These are phyloP conservation scores for Mariannaea elegans DNA, from an alignment of 2,329 filamentous ascomycete genomes.

Conservation along the genomic window DNA sequence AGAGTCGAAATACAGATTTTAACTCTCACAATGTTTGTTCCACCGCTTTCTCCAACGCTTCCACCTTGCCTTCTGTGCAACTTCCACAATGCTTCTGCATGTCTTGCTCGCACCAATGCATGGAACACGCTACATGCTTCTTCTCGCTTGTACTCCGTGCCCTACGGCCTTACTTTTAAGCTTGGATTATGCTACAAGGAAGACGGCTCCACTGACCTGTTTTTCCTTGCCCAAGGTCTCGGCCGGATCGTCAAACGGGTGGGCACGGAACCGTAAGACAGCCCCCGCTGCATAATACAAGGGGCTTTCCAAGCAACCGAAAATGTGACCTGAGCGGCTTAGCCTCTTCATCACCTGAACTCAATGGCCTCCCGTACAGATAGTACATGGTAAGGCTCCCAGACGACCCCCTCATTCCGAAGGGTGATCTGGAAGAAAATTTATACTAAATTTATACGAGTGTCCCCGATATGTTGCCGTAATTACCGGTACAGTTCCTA, in stretches of 20 bases:
- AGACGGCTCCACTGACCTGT: constrained; percentile 3
- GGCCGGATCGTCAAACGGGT: not conserved
- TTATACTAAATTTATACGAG: not conserved
- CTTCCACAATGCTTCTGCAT: too few species aligned
- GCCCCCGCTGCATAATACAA: not conserved
- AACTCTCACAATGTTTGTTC: not conserved
- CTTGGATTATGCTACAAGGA: not conserved
- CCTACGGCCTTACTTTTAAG: constrained; percentile 8
- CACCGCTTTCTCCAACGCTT: not conserved
- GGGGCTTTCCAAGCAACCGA: not conserved
- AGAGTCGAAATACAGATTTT: constrained; percentile 15
- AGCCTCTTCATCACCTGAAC: too few species aligned
- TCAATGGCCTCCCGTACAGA: too few species aligned
- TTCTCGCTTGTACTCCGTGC: not conserved
- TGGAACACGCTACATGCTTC: not conserved
- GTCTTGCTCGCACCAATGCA: not conserved
- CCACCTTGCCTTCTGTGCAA: not conserved
- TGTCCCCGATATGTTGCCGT: too few species aligned
- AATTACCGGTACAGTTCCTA: too few species aligned
- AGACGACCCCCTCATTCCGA: too few species aligned
- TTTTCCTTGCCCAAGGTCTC: not conserved
- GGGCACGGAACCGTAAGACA: constrained; percentile 1
- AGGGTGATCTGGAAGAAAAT: too few species aligned
- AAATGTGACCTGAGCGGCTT: not conserved
- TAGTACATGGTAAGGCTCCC: too few species aligned